Evolutionary conservation across 768 basidiomycete species (phyloP).

Genomic region (Lyophyllum semitale): DNA sequence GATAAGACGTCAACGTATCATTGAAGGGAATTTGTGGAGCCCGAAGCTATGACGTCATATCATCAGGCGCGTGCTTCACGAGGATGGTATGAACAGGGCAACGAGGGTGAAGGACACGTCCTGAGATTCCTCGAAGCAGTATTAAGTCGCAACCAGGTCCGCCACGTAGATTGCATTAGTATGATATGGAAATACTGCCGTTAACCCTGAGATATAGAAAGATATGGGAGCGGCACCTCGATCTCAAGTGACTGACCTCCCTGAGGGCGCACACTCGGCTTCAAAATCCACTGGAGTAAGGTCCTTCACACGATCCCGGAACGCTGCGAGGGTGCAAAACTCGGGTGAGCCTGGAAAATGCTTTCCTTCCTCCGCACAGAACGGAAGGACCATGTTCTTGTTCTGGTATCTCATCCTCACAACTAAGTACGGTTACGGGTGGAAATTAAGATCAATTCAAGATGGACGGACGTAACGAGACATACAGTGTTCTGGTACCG

Average conservation of each 20-base stretch:
- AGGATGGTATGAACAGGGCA: no score
- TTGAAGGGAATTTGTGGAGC: not conserved
- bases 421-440: conserved; percentile 46
- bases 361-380: conserved; percentile 65
- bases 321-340: conserved; percentile 70
- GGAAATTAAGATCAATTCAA: not conserved
- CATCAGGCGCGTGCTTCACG: not conserved
- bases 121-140: no score
- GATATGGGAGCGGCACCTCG: not conserved
- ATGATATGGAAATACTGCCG: not conserved
- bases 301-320: conserved; percentile 60
- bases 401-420: conserved; percentile 82
- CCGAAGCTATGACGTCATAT: conserved; percentile 5
- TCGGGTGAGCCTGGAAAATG: conserved; percentile 73
- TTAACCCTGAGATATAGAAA: not conserved
- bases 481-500: conserved; percentile 47
- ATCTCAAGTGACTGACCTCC: conserved; percentile 16
- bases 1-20: not conserved
- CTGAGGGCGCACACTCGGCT: conserved; percentile 54
- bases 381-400: conserved; percentile 58
- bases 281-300: conserved; percentile 70
- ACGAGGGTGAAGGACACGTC: no score
- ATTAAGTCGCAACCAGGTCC: not conserved
- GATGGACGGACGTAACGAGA: not conserved
- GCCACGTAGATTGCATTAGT: not conserved